Base-by-base conservation (phyloP, 257 asterid species). In the Nemophila menziesii region DNA sequence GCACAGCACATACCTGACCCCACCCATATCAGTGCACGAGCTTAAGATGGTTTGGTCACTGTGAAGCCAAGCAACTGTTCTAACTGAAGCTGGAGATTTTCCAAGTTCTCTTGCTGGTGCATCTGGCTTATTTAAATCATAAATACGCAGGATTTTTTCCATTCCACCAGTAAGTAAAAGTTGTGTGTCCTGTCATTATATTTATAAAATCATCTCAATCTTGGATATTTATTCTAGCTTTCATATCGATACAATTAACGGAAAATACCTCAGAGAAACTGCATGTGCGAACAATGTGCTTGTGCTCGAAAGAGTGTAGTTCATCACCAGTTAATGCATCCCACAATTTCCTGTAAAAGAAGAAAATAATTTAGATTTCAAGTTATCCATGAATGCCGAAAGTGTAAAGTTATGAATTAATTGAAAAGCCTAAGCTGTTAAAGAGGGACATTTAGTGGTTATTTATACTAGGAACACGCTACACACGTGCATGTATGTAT, bases 271-370 rank as follows among this genome's bases (percentile, higher is more conserved):
- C 95, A 29, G 98, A 84, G 68, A 89, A 89, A 21, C 95, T 73
- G 58, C 98, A 84, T 43, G 98, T 65, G 46, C 98, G 94, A 49
- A 84, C 98, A 39, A 89, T 89, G 75, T 89, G 98, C 69, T 89
- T 89, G 81, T 89, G 98, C 63, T 79, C 94, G 60, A 89, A 89
- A 0, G 98, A 89, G 48, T 84, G 94, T 69, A 89, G 60, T 46
- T 63, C 98, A 54, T 89, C 92, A 50, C 98, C 98, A 40, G 87
- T 69, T 56, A 89, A 66, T 37, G 98, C 98, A 78, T 89, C 94
- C 98, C 98, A 89, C 47, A 89, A 43, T 69, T 89, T 89, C 74
- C 98, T 89, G 80, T 65, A 73, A 22, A 10, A 54, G 42, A 52
- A 49, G 43, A 34, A 56, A 24, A 64, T 22, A 16, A 36, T 14